Percentiles rank a stretch among this genome's conserved stretches.
Conservation (phyloP, 2,329 filamentous ascomycete genomes). For the Pezicula rhizophila region DNA sequence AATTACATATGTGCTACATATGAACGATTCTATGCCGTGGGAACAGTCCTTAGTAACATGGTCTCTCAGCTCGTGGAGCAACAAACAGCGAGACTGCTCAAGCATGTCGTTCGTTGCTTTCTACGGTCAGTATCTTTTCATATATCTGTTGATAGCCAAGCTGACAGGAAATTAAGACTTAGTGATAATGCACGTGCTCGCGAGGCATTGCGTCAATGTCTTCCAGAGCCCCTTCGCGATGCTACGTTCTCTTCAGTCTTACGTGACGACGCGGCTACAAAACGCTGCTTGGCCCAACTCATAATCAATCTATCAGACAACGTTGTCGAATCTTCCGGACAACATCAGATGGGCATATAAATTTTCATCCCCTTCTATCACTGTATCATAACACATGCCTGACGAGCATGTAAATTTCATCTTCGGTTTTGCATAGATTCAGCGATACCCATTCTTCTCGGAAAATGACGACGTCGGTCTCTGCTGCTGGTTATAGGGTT, state of each 20-base stretch:
- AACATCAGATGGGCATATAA: conserved; percentile 26
- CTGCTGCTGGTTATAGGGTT: conserved; percentile 18
- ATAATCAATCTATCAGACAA: conserved; percentile 94
- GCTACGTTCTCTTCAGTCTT: conserved; percentile 95
- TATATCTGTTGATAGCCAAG: neutral
- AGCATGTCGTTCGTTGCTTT: conserved; percentile 97
- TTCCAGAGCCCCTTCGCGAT: conserved; percentile 96
- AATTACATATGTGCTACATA: conserved; percentile 99
- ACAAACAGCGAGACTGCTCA: conserved; percentile 89
- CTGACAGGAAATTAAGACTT: conserved; percentile 47
- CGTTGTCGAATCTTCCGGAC: conserved; percentile 43
- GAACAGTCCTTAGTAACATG: conserved; percentile 97
- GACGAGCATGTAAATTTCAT: conserved; percentile 18
- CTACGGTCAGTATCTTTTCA: conserved; percentile 59
- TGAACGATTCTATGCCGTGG: conserved; percentile 95
- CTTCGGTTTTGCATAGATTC: conserved; percentile 28
- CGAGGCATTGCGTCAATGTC: conserved; percentile 89
- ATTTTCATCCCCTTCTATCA: conserved; percentile 4
- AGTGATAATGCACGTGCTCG: conserved; percentile 95
- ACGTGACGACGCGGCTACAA: conserved; percentile 93
- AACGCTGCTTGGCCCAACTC: conserved; percentile 93
- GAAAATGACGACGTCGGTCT: conserved; percentile 17
- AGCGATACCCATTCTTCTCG: conserved; percentile 28
- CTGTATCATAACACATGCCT: conserved; percentile 24
- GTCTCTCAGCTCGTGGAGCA: conserved; percentile 95